Evolutionary conservation across 106 monocot genomes (phyloP).

Genomic region (Posidonia australis): DNA sequence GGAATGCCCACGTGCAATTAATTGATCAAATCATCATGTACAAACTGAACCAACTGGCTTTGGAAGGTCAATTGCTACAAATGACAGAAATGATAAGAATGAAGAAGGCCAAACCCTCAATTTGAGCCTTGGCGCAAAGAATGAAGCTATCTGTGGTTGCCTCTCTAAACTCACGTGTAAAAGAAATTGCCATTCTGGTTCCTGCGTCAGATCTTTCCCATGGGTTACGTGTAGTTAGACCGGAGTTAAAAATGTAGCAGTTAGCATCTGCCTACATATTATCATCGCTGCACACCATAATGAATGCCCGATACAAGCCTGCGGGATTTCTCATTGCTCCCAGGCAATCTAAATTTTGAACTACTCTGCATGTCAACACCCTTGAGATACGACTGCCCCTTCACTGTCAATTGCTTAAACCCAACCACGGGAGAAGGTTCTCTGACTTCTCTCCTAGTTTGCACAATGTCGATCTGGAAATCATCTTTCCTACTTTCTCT

Average conservation of each 20-base stretch:
- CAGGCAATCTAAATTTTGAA: background rate
- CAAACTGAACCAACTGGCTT: background rate
- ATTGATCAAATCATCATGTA: constrained; percentile 3
- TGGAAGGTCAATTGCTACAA: background rate
- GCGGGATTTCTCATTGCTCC: background rate
- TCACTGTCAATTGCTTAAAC: background rate
- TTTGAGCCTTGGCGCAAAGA: constrained; percentile 2
- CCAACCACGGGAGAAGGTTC: background rate
- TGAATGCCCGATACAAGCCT: background rate
- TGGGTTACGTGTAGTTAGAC: constrained; percentile 1
- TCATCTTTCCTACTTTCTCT: background rate
- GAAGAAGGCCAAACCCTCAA: constrained; percentile 1
- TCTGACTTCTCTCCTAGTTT: background rate
- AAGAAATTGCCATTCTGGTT: background rate
- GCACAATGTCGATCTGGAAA: background rate
- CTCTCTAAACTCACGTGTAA: background rate
- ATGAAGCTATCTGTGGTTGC: background rate
- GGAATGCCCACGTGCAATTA: constrained; percentile 7
- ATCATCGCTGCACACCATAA: constrained; percentile 1
- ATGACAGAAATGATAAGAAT: background rate
- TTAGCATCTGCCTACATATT: background rate
- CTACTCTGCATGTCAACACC: background rate
- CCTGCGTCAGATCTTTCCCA: constrained; percentile 1
- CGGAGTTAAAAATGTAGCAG: background rate
- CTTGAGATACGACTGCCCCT: background rate